phyloP scores from a whole-genome alignment of 805 yeast species.

The Teunomyces stri region DNA sequence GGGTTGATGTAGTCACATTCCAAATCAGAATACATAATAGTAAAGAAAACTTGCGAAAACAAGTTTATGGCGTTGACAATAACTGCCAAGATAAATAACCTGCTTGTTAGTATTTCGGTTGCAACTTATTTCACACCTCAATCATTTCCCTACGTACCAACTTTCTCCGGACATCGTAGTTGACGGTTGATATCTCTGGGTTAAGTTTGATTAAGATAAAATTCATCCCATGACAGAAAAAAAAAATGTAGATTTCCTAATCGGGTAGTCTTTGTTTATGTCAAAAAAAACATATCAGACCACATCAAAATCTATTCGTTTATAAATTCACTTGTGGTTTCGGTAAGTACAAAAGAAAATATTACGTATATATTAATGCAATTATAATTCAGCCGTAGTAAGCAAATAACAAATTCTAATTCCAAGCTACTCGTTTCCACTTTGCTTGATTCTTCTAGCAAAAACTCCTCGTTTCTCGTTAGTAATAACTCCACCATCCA shows the following conservation, averaged over 20 bases:
- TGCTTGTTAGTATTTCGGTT: slow-evolving; percentile 12
- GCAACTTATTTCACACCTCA: background rate
- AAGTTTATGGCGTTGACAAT: slow-evolving; percentile 82
- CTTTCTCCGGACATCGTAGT: slow-evolving; percentile 26
- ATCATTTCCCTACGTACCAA: slow-evolving; percentile 19
- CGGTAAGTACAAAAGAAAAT: no score
- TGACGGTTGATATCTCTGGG: background rate
- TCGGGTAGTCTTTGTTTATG: background rate
- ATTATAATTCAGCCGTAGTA: background rate
- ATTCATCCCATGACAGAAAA: slow-evolving; percentile 1
- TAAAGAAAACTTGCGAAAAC: slow-evolving; percentile 90
- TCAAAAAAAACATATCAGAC: background rate
- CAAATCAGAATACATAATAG: slow-evolving; percentile 91
- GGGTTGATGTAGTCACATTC: slow-evolving; percentile 98
- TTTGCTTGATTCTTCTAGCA: slow-evolving; percentile 3
- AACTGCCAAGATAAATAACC: slow-evolving; percentile 75
- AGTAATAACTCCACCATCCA: slow-evolving; percentile 35
- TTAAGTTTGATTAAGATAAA: background rate
- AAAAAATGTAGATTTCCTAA: slow-evolving; percentile 2
- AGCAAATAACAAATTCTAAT: no score
- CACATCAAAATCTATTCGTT: background rate
- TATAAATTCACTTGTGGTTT: background rate
- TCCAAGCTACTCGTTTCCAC: background rate
- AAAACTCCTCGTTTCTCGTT: slow-evolving; percentile 9
- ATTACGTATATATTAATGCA: no score